Conservation (phyloP, 179 eudicot genomes). For the Nepenthes alata region DNA sequence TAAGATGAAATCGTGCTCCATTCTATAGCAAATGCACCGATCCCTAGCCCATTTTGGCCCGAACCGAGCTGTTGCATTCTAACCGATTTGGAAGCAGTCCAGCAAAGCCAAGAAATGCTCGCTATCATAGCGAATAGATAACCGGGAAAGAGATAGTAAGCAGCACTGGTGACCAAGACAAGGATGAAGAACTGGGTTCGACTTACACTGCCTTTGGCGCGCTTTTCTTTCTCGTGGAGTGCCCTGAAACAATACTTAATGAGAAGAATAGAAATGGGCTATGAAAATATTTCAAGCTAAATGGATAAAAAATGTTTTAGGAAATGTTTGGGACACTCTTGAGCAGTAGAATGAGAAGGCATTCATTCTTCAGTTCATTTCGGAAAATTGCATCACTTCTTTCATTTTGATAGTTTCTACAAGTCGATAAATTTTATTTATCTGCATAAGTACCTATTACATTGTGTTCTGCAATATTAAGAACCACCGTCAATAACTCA, state of each 20-base stretch:
- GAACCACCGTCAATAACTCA: too few species aligned
- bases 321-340: too few species aligned
- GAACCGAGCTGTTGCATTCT: constrained; percentile 32
- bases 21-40: constrained; percentile 27
- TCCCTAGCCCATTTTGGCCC: constrained; percentile 27
- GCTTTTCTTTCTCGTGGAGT: constrained; percentile 30
- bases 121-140: constrained; percentile 22
- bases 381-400: too few species aligned
- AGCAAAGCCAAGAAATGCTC: constrained; percentile 33
- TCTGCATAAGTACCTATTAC: too few species aligned
- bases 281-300: neutral
- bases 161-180: constrained; percentile 13
- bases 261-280: neutral
- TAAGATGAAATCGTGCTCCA: constrained; percentile 24
- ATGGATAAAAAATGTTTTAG: too few species aligned
- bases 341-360: too few species aligned
- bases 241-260: constrained; percentile 17
- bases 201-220: constrained; percentile 23
- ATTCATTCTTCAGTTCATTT: too few species aligned
- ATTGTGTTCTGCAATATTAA: too few species aligned
- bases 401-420: too few species aligned
- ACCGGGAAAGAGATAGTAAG: constrained; percentile 24
- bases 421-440: too few species aligned
- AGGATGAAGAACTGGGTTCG: constrained; percentile 36
- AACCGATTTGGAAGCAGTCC: constrained; percentile 26